Percentiles rank a stretch among this genome's conserved stretches.
phyloP scores from a whole-genome alignment of 129 eudicot genomes.

The Dittrichia graveolens region DNA sequence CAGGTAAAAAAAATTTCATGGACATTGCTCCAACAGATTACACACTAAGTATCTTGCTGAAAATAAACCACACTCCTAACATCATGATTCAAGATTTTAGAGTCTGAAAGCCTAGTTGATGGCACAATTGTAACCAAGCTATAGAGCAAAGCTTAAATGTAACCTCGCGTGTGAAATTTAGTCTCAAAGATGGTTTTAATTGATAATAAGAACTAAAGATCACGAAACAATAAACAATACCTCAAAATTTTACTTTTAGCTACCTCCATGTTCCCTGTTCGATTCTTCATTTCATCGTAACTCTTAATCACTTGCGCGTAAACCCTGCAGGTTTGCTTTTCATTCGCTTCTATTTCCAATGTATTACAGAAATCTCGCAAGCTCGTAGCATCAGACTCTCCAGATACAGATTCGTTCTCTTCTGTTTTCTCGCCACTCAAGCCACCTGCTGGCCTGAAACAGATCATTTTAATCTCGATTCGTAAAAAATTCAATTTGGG shows the following conservation, averaged over 20 bases:
- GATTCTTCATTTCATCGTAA: slow-evolving; percentile 43
- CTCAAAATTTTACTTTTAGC: slow-evolving; percentile 63
- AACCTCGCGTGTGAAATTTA: background rate
- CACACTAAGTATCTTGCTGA: too few relatives aligned
- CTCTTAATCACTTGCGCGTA: slow-evolving; percentile 45
- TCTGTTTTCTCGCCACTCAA: too few relatives aligned
- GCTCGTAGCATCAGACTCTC: slow-evolving; percentile 11
- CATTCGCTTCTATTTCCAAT: slow-evolving; percentile 31
- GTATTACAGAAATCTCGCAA: slow-evolving; percentile 7
- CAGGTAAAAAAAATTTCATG: too few relatives aligned
- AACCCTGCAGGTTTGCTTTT: slow-evolving; percentile 27
- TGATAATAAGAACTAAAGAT: background rate
- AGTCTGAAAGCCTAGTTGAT: too few relatives aligned
- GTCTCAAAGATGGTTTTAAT: background rate
- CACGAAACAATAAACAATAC: slow-evolving; percentile 27
- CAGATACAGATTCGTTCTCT: slow-evolving; percentile 21
- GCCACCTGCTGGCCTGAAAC: slow-evolving; percentile 35
- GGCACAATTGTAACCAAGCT: too few relatives aligned
- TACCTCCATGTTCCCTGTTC: slow-evolving; percentile 42
- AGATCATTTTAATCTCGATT: background rate
- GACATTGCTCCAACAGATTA: too few relatives aligned
- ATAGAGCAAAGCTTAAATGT: background rate
- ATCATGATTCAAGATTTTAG: too few relatives aligned
- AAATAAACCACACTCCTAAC: too few relatives aligned
- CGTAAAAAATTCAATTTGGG: background rate